phyloP scores from a whole-genome alignment of 768 basidiomycete genomes.

The Tulasnella sp. region DNA sequence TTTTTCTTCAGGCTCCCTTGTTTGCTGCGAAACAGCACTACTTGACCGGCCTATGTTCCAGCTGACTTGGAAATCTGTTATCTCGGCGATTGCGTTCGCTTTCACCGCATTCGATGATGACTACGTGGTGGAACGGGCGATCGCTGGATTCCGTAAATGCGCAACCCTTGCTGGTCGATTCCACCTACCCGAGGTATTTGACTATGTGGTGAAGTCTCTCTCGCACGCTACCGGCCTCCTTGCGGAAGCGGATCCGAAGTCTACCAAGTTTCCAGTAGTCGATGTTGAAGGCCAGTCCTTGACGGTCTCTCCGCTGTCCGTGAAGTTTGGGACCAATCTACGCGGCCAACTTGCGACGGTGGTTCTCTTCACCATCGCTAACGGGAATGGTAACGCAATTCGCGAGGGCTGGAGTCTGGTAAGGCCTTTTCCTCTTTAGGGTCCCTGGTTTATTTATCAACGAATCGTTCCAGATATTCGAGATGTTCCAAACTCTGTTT shows the following conservation, averaged over 20 bases:
- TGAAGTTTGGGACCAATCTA: slow-evolving; percentile 91
- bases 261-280: slow-evolving; percentile 80
- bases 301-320: slow-evolving; percentile 85
- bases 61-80: slow-evolving; percentile 83
- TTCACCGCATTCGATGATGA: slow-evolving; percentile 97
- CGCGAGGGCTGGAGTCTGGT: slow-evolving; percentile 94
- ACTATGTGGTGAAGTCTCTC: slow-evolving; percentile 88
- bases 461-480: slow-evolving; percentile 63
- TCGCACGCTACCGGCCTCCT: slow-evolving; percentile 86
- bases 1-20: slow-evolving; percentile 45
- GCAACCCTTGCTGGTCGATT: slow-evolving; percentile 88
- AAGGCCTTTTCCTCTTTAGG: slow-evolving; percentile 23
- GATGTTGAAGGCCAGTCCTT: slow-evolving; percentile 84
- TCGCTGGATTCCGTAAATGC: slow-evolving; percentile 94
- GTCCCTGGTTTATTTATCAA: neutral
- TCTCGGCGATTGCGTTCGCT: slow-evolving; percentile 91
- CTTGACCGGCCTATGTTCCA: slow-evolving; percentile 95
- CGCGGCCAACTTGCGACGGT: slow-evolving; percentile 94
- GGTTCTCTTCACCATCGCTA: slow-evolving; percentile 94
- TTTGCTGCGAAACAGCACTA: slow-evolving; percentile 66
- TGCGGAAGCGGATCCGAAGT: slow-evolving; percentile 51
- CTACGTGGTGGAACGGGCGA: slow-evolving; percentile 88
- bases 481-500: slow-evolving; percentile 97
- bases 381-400: slow-evolving; percentile 88
- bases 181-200: slow-evolving; percentile 88